phyloP scores from a whole-genome alignment of 1,284 basidiomycete species.

The Porodaedalea pini region DNA sequence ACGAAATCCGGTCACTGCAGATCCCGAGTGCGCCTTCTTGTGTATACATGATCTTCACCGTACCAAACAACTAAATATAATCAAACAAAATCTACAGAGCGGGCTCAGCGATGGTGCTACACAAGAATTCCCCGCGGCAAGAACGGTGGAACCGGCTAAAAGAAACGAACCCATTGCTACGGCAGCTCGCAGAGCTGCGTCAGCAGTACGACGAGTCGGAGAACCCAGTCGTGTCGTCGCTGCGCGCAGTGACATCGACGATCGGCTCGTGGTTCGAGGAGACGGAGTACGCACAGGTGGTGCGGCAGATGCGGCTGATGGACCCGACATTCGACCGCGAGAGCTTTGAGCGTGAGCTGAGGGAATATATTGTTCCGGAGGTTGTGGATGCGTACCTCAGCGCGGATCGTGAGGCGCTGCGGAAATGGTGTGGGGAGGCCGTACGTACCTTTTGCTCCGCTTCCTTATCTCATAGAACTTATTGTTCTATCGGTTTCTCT shows the following conservation, averaged over 20 bases:
- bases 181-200: slow-evolving; percentile 55
- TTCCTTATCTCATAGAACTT: not conserved
- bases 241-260: slow-evolving; percentile 83
- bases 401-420: slow-evolving; percentile 82
- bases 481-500: not conserved
- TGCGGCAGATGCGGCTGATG: slow-evolving; percentile 79
- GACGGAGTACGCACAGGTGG: slow-evolving; percentile 95
- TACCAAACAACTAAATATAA: no score
- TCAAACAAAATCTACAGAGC: slow-evolving; percentile 63
- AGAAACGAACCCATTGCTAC: slow-evolving; percentile 70
- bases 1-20: slow-evolving; percentile 52
- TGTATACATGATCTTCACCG: no score
- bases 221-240: slow-evolving; percentile 78
- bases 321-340: slow-evolving; percentile 90
- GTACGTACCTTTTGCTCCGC: slow-evolving; percentile 50
- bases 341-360: slow-evolving; percentile 82
- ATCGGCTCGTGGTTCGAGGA: slow-evolving; percentile 93
- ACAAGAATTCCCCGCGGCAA: slow-evolving; percentile 74
- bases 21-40: slow-evolving; percentile 69
- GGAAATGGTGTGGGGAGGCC: slow-evolving; percentile 94
- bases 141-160: slow-evolving; percentile 76
- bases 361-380: slow-evolving; percentile 98
- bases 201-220: slow-evolving; percentile 91
- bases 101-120: slow-evolving; percentile 78
- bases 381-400: slow-evolving; percentile 94